Evolutionary conservation across 176 grass and related monocot genomes (phyloP).

Genomic region (Bromus sterilis): DNA sequence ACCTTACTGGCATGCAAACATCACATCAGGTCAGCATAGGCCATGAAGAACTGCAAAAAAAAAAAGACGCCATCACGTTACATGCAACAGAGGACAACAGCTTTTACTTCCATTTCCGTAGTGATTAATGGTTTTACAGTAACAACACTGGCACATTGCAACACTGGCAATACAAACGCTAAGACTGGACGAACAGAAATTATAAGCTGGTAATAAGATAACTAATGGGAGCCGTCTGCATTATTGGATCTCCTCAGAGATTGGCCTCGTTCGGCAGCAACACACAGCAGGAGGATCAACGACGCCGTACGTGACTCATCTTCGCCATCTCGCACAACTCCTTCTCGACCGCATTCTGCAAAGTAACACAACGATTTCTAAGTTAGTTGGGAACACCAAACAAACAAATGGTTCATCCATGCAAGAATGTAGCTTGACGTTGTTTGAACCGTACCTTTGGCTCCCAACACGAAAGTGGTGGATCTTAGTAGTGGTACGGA

Average conservation of each 20-base stretch:
- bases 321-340: neutral
- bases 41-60: neutral
- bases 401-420: neutral
- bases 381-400: no score
- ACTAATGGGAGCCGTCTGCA: neutral
- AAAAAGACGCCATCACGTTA: neutral
- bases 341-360: slow-evolving; percentile 12
- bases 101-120: slow-evolving; percentile 12
- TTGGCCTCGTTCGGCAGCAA: neutral
- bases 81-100: neutral
- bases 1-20: neutral
- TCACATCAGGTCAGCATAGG: neutral
- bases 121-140: slow-evolving; percentile 14
- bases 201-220: neutral
- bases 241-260: slow-evolving; percentile 26
- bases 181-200: neutral
- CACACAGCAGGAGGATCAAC: neutral
- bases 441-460: slow-evolving; percentile 5
- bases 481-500: slow-evolving; percentile 33
- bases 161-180: neutral
- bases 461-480: neutral
- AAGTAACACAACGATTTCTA: neutral
- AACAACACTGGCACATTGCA: neutral
- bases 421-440: neutral
- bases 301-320: neutral